Conservation (phyloP, 352 stramenopile species). For the Globisporangium spiculum region DNA sequence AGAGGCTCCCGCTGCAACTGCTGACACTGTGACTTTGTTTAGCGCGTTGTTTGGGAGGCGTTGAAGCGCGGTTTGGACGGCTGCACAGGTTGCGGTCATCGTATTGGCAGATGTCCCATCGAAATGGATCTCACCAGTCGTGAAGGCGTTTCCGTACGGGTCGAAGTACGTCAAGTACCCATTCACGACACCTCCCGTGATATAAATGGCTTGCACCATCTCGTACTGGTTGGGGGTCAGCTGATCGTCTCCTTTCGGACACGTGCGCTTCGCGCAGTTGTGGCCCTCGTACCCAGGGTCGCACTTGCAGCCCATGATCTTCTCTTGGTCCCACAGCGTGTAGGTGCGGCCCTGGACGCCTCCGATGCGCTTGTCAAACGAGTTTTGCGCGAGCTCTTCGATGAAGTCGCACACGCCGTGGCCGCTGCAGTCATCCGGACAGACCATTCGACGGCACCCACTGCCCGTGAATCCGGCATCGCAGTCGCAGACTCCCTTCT, state of each 20-base stretch:
- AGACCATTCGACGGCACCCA: slow-evolving; percentile 54
- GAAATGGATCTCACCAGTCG: slow-evolving; percentile 41
- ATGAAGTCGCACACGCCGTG: slow-evolving; percentile 56
- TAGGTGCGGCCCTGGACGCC: slow-evolving; percentile 26
- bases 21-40: slow-evolving; percentile 37
- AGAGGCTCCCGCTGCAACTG: not conserved
- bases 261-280: slow-evolving; percentile 69
- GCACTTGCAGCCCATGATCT: slow-evolving; percentile 66
- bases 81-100: too few species aligned
- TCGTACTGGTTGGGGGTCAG: slow-evolving; percentile 51
- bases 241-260: slow-evolving; percentile 81
- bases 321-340: slow-evolving; percentile 73
- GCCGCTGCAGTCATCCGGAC: slow-evolving; percentile 42
- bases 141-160: slow-evolving; percentile 69
- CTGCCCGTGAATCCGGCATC: slow-evolving; percentile 55
- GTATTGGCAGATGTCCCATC: slow-evolving; percentile 18
- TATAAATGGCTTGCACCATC: slow-evolving; percentile 47
- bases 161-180: slow-evolving; percentile 67
- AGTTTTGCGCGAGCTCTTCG: slow-evolving; percentile 42
- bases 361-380: slow-evolving; percentile 42
- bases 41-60: slow-evolving; percentile 67
- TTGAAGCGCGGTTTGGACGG: slow-evolving; percentile 29
- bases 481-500: slow-evolving; percentile 69
- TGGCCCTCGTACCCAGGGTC: slow-evolving; percentile 51
- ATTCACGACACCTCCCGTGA: not conserved